A percentile compares a stretch with the other conserved stretches of the same genome.
Conservation (phyloP, 2,329 filamentous ascomycete species). For the Penicillium sp. region DNA sequence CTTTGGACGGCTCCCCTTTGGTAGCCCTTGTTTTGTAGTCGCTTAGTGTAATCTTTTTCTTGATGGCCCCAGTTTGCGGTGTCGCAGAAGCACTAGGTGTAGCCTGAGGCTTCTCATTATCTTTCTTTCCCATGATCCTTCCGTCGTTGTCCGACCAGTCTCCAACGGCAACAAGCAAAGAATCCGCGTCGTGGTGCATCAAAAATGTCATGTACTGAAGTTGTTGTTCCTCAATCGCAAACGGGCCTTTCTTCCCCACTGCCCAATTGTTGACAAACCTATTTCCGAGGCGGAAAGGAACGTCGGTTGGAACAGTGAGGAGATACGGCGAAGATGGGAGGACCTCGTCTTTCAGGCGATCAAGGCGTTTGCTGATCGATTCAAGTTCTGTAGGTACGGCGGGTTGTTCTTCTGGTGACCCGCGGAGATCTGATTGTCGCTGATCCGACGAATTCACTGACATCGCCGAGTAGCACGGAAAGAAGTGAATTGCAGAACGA, state of each 20-base stretch:
- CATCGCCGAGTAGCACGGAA: slow-evolving; percentile 28
- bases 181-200: slow-evolving; percentile 54
- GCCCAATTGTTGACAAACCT: slow-evolving; percentile 46
- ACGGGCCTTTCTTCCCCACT: slow-evolving; percentile 49
- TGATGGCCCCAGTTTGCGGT: slow-evolving; percentile 41
- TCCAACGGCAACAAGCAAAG: slow-evolving; percentile 49
- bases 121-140: slow-evolving; percentile 42
- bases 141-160: slow-evolving; percentile 51
- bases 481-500: slow-evolving; percentile 3
- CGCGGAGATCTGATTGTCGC: slow-evolving; percentile 22
- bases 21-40: slow-evolving; percentile 58
- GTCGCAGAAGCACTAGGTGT: slow-evolving; percentile 4
- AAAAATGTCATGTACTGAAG: slow-evolving; percentile 62
- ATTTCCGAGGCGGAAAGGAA: slow-evolving; percentile 41
- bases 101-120: slow-evolving; percentile 30
- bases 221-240: slow-evolving; percentile 52
- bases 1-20: slow-evolving; percentile 23
- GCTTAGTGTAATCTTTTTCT: slow-evolving; percentile 60
- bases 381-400: slow-evolving; percentile 23
- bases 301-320: slow-evolving; percentile 44
- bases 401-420: slow-evolving; percentile 20
- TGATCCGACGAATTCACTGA: slow-evolving; percentile 33
- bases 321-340: slow-evolving; percentile 44
- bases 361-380: slow-evolving; percentile 33
- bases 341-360: slow-evolving; percentile 38